These are phyloP conservation scores for Candida endomychidarum DNA, from an alignment of 805 yeast species.

Conservation along the genomic window DNA sequence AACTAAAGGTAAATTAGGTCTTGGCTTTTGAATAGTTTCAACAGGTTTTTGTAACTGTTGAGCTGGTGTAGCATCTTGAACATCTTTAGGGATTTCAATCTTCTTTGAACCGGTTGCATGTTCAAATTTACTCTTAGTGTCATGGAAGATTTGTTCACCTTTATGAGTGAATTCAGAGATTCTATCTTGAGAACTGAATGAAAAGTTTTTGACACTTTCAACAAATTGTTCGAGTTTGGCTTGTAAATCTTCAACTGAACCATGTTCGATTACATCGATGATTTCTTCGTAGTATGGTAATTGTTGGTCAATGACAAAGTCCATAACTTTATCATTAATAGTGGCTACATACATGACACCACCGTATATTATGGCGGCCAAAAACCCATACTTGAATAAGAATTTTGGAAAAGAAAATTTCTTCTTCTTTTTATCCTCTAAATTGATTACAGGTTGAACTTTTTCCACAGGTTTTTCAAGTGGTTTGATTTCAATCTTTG, in stretches of 20 bases:
- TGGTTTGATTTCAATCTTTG: constrained; percentile 6
- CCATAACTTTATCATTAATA: constrained; percentile 44
- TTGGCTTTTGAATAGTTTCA: constrained; percentile 31
- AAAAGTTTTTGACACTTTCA: constrained; percentile 17
- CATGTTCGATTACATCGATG: constrained; percentile 37
- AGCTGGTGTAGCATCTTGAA: constrained; percentile 31
- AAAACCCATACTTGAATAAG: constrained; percentile 28
- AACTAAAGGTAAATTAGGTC: constrained; percentile 35
- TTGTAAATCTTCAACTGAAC: constrained; percentile 32
- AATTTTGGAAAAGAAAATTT: constrained; percentile 31
- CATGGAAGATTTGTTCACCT: constrained; percentile 35
- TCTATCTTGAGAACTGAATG: constrained; percentile 29
- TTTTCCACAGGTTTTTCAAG: not conserved
- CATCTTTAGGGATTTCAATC: constrained; percentile 11
- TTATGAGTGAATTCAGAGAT: constrained; percentile 32
- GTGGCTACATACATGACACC: constrained; percentile 42
- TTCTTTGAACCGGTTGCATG: constrained; percentile 3
- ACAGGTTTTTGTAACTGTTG: constrained; percentile 44
- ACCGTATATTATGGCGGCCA: constrained; percentile 34
- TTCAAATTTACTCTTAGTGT: constrained; percentile 34
- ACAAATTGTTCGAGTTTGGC: constrained; percentile 19
- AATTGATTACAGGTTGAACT: not conserved
- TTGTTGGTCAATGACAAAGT: constrained; percentile 43
- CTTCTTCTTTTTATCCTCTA: constrained; percentile 19
- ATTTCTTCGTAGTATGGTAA: constrained; percentile 44